A percentile compares a stretch with the other conserved stretches of the same genome.
These are phyloP conservation scores for Terana coerulea DNA, from an alignment of 768 basidiomycete species.

Conservation along the genomic window DNA sequence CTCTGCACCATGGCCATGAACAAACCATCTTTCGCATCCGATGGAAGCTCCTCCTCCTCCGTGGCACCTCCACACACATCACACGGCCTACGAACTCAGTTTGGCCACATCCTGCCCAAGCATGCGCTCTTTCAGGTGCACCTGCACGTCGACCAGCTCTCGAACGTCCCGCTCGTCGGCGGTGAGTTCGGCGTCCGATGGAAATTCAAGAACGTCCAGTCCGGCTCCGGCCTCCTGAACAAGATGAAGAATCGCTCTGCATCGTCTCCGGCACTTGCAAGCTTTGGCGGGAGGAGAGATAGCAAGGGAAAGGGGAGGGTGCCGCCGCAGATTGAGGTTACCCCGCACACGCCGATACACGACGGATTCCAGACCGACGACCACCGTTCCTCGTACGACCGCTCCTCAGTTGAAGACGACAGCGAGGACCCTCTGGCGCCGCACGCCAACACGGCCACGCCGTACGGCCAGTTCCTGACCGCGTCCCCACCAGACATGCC, in stretches of 20 bases:
- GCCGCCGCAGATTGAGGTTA: conserved; percentile 9
- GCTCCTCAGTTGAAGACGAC: conserved; percentile 4
- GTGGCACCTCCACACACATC: too few relatives aligned
- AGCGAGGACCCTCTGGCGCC: background rate
- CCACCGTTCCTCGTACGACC: background rate
- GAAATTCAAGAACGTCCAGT: conserved; percentile 61
- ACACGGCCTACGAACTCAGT: conserved; percentile 49
- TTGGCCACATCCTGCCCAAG: conserved; percentile 57
- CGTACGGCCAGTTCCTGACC: conserved; percentile 11
- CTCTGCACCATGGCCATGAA: conserved; percentile 10
- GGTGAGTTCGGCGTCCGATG: conserved; percentile 70
- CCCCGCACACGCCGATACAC: background rate
- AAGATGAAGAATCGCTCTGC: conserved; percentile 31
- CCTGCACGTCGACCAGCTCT: conserved; percentile 61
- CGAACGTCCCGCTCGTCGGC: conserved; percentile 65
- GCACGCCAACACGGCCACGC: conserved; percentile 7
- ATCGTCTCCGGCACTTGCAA: conserved; percentile 4
- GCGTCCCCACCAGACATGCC: conserved; percentile 10
- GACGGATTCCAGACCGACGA: background rate
- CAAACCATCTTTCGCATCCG: conserved; percentile 7
- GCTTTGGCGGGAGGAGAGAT: conserved; percentile 2
- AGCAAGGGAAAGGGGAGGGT: conserved; percentile 16
- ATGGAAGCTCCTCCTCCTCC: conserved; percentile 5
- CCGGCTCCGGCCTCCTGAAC: conserved; percentile 39
- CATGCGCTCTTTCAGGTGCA: conserved; percentile 65